Conservation (phyloP, 2,329 filamentous ascomycete genomes). For the Paecilomyces sp. region DNA sequence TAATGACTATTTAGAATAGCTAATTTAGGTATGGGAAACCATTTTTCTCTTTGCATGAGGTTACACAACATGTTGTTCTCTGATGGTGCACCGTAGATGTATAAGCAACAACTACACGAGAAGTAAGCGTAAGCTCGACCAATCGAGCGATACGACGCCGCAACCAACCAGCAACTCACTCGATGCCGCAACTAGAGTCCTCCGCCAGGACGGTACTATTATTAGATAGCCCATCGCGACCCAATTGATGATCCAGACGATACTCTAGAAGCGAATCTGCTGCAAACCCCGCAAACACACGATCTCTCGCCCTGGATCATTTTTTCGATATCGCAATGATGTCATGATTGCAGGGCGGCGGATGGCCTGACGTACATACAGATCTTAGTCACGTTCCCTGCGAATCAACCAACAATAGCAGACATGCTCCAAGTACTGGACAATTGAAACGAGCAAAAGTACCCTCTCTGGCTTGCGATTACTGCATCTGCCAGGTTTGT, state of each 20-base stretch:
- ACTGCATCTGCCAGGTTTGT: background rate
- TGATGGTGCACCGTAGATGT: too few species aligned
- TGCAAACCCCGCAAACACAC: background rate
- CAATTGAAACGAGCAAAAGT: background rate
- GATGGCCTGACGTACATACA: too few species aligned
- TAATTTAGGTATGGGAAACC: background rate
- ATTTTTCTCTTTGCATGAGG: too few species aligned
- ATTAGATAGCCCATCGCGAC: too few species aligned
- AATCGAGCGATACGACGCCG: background rate
- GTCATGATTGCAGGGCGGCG: background rate
- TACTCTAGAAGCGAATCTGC: background rate
- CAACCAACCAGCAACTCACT: background rate
- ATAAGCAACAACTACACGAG: too few species aligned
- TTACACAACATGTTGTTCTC: too few species aligned
- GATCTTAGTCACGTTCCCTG: too few species aligned
- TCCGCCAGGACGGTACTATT: too few species aligned
- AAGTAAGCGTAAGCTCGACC: background rate
- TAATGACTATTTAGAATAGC: background rate
- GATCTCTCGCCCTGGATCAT: background rate
- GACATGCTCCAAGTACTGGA: too few species aligned
- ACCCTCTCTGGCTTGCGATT: background rate
- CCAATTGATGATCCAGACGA: too few species aligned
- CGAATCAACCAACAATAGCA: too few species aligned
- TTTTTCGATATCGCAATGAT: background rate
- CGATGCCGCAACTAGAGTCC: background rate